Evolutionary conservation across 1,139 yeast species (phyloP).

Genomic region (Ogataea hybrid): DNA sequence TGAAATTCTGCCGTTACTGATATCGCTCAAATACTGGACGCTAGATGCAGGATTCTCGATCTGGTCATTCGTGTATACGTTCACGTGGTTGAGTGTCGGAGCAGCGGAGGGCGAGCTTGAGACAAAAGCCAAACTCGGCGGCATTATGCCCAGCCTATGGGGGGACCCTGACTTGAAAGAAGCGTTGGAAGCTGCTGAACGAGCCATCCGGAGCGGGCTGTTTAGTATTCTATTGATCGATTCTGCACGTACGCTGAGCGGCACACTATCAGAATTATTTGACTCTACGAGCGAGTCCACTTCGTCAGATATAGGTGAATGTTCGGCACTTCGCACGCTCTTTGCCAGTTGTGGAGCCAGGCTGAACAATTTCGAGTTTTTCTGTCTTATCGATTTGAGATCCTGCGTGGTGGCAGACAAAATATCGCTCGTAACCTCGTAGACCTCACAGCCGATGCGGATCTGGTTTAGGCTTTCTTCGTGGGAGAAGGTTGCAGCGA

Average conservation of each 20-base stretch:
- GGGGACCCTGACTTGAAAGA: conserved; percentile 17
- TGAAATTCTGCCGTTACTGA: conserved; percentile 16
- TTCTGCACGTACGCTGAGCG: conserved; percentile 17
- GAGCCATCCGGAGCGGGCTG: conserved; percentile 19
- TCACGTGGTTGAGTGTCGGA: conserved; percentile 14
- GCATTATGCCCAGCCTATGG: conserved; percentile 15
- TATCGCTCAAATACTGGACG: conserved; percentile 21
- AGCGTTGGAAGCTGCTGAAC: conserved; percentile 19
- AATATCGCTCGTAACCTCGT: conserved; percentile 23
- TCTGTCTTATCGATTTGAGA: conserved; percentile 18
- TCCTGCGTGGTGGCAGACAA: conserved; percentile 20
- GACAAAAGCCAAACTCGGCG: conserved; percentile 11
- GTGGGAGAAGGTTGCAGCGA: conserved; percentile 7
- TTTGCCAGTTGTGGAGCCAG: not conserved
- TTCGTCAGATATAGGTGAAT: conserved; percentile 10
- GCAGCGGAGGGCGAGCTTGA: conserved; percentile 18
- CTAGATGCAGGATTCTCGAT: conserved; percentile 16
- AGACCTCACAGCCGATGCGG: conserved; percentile 16
- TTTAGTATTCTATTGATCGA: conserved; percentile 16
- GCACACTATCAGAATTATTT: conserved; percentile 8
- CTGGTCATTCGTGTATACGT: conserved; percentile 20
- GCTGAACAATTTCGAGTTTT: conserved; percentile 1
- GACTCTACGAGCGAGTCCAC: conserved; percentile 16
- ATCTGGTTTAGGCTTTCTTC: conserved; percentile 14
- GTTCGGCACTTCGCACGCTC: conserved; percentile 1